Conservation (phyloP, 2,329 filamentous ascomycete species). For the Paraphaeosphaeria minitans region DNA sequence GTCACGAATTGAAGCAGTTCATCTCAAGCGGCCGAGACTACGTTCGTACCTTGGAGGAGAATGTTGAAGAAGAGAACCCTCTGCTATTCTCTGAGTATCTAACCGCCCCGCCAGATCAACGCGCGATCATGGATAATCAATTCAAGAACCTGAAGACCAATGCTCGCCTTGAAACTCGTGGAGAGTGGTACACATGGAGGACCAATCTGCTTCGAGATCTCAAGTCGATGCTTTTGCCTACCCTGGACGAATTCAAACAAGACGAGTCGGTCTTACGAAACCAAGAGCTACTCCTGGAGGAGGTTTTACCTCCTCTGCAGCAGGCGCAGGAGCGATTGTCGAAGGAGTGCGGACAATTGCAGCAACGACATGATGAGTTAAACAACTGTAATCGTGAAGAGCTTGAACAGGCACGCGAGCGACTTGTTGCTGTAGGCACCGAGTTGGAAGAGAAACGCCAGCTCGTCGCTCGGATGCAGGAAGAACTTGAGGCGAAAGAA, state of each 20-base stretch:
- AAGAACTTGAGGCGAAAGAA: constrained; percentile 71
- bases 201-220: constrained; percentile 85
- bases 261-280: constrained; percentile 71
- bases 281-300: constrained; percentile 71
- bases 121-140: constrained; percentile 88
- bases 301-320: constrained; percentile 68
- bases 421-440: constrained; percentile 66
- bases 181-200: constrained; percentile 98
- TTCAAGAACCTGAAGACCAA: constrained; percentile 98
- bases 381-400: constrained; percentile 82
- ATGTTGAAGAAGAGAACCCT: constrained; percentile 89
- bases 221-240: constrained; percentile 77
- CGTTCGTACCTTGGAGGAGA: constrained; percentile 86
- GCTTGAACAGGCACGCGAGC: constrained; percentile 72
- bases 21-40: constrained; percentile 91
- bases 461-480: constrained; percentile 69
- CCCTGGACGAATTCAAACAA: constrained; percentile 73
- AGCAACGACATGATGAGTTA: constrained; percentile 73
- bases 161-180: constrained; percentile 86
- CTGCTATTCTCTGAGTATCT: constrained; percentile 91
- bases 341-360: constrained; percentile 68
- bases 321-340: constrained; percentile 66
- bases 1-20: constrained; percentile 93
- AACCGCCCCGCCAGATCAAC: constrained; percentile 80
- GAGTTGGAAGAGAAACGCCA: constrained; percentile 73